These are phyloP conservation scores for Tagetes erecta DNA, from an alignment of 129 eudicot genomes.

Conservation along the genomic window DNA sequence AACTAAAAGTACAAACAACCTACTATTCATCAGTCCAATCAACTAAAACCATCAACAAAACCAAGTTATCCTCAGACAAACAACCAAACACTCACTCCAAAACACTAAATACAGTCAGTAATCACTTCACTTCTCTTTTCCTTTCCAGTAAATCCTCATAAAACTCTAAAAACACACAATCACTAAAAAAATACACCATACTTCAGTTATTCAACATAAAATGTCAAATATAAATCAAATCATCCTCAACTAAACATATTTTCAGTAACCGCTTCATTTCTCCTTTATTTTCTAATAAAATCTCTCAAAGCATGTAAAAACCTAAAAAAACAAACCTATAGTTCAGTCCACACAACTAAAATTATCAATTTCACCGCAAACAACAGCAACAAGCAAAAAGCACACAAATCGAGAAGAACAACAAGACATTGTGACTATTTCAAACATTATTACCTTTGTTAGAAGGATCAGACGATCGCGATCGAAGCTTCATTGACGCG, in stretches of 20 bases:
- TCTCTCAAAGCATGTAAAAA: neutral
- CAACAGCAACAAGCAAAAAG: neutral
- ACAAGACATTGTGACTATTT: neutral
- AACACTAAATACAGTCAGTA: neutral
- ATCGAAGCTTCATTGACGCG: slow-evolving; percentile 6
- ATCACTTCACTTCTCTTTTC: neutral
- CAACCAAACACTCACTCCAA: neutral
- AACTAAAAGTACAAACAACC: neutral
- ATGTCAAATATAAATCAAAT: neutral
- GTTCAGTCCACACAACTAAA: neutral
- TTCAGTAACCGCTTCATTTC: neutral
- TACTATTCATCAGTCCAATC: neutral
- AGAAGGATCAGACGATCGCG: slow-evolving; percentile 8
- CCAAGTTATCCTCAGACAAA: neutral
- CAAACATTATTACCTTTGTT: neutral
- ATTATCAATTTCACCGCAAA: neutral
- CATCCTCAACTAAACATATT: neutral
- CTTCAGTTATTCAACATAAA: neutral
- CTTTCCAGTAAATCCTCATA: neutral
- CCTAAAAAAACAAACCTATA: neutral
- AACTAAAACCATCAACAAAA: neutral
- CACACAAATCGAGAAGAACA: neutral
- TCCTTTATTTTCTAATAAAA: neutral
- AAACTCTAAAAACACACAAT: neutral
- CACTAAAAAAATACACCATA: neutral